Base-by-base conservation (phyloP, 2,329 filamentous ascomycete species). In the Clonostachys chloroleuca region DNA sequence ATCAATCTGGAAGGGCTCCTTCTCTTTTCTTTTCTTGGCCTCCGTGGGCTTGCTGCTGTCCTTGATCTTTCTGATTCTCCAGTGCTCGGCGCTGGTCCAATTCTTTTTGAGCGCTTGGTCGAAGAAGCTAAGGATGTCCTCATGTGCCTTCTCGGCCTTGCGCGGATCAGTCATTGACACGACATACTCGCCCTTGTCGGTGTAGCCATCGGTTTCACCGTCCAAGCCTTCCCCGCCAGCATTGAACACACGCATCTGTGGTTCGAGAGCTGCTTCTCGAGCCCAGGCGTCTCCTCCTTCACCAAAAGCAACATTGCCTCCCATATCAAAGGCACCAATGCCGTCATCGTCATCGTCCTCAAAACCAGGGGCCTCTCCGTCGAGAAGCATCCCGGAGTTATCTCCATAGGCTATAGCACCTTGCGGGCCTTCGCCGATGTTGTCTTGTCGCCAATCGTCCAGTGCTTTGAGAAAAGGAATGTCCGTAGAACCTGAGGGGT, bases 11-110 rank as follows among this genome's bases (percentile, higher is more conserved):
- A 99, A 99, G 0, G 89, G 87, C 61, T 96, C 92, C 67, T 96
- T 99, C 65, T 97, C 94, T 66, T 96, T 97, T 52, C 91, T 82
- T 57, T 84, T 82, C 53, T 80, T 84, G 59, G 65, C 79, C 45
- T 70, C 66, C 13, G 80, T 74, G 8, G 82, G 76, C 65, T 92
- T 91, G 58, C 75, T 78, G 59, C 77, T 70, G 53, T 86, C 83
- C 60, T 97, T 97, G 66, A 99, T 94, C 61, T 91, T 90, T 52
- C 89, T 81, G 61, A 99, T 97, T 55, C 92, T 86, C 94, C 94
- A 99, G 67, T 99, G 94, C 64, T 97, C 94, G n/a, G 94, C 92
- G 43, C 91, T 95, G 6, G 87, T 86, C 92, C 94, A 99, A 60
- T 96, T 96, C 77, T 96, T 97, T 63, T 94, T 89, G 40, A 97